A percentile compares a stretch with the other conserved stretches of the same genome.
Conservation (phyloP, 2,329 filamentous ascomycete genomes). For the Aspergillus fumigatus region DNA sequence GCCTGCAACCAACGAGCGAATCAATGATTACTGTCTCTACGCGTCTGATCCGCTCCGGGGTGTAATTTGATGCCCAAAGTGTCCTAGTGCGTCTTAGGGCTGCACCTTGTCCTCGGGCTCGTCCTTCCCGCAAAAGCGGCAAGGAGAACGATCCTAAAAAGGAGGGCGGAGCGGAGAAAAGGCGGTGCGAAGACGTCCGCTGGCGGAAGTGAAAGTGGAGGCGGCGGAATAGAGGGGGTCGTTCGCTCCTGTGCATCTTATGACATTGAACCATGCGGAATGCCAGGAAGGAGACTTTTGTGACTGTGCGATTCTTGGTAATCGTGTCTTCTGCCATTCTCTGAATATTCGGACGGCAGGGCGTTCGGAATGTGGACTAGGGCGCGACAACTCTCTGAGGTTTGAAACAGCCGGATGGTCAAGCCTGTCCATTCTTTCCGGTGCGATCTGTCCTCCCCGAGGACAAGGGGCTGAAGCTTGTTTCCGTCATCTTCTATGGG, state of each 20-base stretch:
- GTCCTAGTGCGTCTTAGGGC: background rate
- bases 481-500: background rate
- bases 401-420: background rate
- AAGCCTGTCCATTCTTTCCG: background rate
- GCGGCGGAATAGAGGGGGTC: slow-evolving; percentile 1
- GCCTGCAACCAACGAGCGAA: background rate
- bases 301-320: background rate
- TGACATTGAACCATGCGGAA: background rate
- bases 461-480: background rate
- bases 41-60: background rate
- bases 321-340: background rate
- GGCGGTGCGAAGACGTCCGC: slow-evolving; percentile 13
- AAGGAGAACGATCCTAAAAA: slow-evolving; percentile 16
- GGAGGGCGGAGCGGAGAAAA: slow-evolving; percentile 30
- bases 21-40: background rate
- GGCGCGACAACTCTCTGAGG: background rate
- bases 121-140: slow-evolving; percentile 25
- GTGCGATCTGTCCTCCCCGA: background rate
- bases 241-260: background rate
- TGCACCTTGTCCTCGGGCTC: background rate
- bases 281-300: background rate
- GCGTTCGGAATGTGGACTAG: background rate
- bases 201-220: slow-evolving; percentile 13
- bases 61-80: background rate
- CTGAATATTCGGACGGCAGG: background rate